Conservation (phyloP, 257 asterid species). For the Jacaranda mimosifolia region DNA sequence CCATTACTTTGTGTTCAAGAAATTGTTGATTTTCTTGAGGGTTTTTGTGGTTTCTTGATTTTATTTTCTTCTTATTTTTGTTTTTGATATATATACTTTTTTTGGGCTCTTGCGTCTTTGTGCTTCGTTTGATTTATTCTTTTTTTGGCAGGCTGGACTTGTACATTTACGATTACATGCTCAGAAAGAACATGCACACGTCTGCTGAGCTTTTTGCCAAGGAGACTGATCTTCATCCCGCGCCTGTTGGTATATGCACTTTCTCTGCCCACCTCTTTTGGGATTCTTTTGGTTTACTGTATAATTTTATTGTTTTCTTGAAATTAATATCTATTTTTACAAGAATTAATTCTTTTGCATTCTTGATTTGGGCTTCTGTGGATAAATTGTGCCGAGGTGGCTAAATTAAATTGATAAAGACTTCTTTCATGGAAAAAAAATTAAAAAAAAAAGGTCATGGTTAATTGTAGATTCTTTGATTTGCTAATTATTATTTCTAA, state of each 20-base stretch:
- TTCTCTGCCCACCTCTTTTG: background rate
- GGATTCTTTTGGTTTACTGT: conserved; percentile 5
- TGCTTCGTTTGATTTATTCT: background rate
- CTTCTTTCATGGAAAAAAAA: background rate
- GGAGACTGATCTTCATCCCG: conserved; percentile 43
- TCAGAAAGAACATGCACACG: conserved; percentile 43
- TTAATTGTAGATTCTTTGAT: too few relatives aligned
- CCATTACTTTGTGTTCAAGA: background rate
- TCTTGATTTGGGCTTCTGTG: conserved; percentile 24
- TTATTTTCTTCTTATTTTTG: background rate
- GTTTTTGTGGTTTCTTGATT: conserved; percentile 19
- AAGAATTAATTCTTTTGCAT: background rate
- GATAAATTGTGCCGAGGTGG: background rate
- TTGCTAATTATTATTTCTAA: too few relatives aligned
- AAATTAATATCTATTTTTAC: conserved; percentile 21
- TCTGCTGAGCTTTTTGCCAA: conserved; percentile 43
- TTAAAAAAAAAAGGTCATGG: background rate
- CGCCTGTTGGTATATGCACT: conserved; percentile 40
- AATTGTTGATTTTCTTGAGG: background rate
- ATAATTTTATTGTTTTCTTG: background rate
- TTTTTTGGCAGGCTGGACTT: conserved; percentile 45
- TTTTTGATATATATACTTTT: background rate
- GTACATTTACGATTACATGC: conserved; percentile 49
- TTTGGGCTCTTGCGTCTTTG: background rate
- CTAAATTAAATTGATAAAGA: conserved; percentile 1